phyloP scores from a whole-genome alignment of 139 green algal species.

The Yamagishiella unicocca region DNA sequence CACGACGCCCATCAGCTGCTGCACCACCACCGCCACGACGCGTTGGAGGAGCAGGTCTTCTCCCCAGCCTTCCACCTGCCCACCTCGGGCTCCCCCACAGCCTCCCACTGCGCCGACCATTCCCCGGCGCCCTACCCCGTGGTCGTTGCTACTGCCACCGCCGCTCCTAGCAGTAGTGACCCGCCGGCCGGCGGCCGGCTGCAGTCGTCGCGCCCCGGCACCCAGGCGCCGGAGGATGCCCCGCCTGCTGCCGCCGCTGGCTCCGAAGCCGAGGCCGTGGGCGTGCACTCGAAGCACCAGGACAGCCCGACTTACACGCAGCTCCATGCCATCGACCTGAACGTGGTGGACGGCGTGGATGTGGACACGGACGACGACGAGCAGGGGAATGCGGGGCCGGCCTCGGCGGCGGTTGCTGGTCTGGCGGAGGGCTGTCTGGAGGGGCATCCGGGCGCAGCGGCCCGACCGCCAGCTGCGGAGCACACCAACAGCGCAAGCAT shows the following conservation, averaged over 20 bases:
- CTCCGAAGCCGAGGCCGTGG: background rate
- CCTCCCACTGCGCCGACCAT: background rate
- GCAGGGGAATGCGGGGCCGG: background rate
- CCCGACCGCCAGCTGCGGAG: background rate
- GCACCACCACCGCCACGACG: slow-evolving; percentile 25
- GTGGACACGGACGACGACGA: slow-evolving; percentile 23
- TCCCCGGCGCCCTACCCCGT: background rate
- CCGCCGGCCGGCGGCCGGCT: too few relatives aligned
- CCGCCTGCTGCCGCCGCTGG: background rate
- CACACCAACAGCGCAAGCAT: background rate
- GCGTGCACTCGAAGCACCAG: background rate
- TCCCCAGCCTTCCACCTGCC: slow-evolving; percentile 34
- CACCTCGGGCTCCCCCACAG: background rate
- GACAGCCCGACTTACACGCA: background rate
- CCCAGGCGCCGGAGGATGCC: background rate
- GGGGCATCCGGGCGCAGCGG: too few relatives aligned
- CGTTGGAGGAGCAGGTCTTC: slow-evolving; percentile 50
- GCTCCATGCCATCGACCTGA: slow-evolving; percentile 33
- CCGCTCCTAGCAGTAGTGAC: too few relatives aligned
- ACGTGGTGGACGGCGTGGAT: slow-evolving; percentile 28
- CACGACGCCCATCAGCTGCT: background rate
- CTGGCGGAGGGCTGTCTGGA: too few relatives aligned
- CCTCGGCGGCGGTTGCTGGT: background rate
- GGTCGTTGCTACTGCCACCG: background rate
- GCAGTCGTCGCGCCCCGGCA: background rate